Base-by-base conservation (phyloP, 805 yeast genomes). In the Myxozyma sirexii region DNA sequence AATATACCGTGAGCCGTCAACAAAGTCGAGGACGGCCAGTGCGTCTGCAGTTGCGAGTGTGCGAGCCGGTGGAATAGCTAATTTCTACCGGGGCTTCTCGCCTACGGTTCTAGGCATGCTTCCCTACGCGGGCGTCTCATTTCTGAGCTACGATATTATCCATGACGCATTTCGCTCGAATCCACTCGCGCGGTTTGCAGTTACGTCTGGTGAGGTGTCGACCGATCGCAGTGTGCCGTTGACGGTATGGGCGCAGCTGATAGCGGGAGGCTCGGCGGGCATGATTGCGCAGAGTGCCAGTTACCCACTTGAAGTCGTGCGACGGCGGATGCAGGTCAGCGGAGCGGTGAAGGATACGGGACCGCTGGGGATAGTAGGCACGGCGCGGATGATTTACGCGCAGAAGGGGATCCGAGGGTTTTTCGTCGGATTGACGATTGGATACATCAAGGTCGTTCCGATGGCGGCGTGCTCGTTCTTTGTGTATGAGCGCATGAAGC, bases 81-180 rank as follows among this genome's bases (percentile, higher is more conserved):
- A 92, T 75, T 94, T 92, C 73, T 94, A 93, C 75, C 80, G 97
- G 59, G 99, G 99, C 1, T 94, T 93, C 74, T 82, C 88, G 6
- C 97, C 99, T 19, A 94, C 99, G 0, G 85, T 94, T 46, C 69
- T 92, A 42, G 99, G 99, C 10, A 92, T 94, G 96, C 80, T 94
- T 23, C 99, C 99, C 0, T 94, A 94, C 72, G 99, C 99, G 0
- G 99, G 99, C 10, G 97, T 93, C 2, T 89, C 97, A 2, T 94
- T 94, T 70, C 88, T 91, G 75, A 88, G 97, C 3, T 98, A 94
- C 74, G 99, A 94, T 75, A 72, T 85, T 57, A 79, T 92, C 59
- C 98, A 93, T 74, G 99, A 94, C 74, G 69, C 92, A 1, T 83
- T 94, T 70, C 79, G 97, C 63, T 78, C 87, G n/a, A 77, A 79